Conservation (phyloP, 139 green algal species). For the Chlorella sp. region DNA sequence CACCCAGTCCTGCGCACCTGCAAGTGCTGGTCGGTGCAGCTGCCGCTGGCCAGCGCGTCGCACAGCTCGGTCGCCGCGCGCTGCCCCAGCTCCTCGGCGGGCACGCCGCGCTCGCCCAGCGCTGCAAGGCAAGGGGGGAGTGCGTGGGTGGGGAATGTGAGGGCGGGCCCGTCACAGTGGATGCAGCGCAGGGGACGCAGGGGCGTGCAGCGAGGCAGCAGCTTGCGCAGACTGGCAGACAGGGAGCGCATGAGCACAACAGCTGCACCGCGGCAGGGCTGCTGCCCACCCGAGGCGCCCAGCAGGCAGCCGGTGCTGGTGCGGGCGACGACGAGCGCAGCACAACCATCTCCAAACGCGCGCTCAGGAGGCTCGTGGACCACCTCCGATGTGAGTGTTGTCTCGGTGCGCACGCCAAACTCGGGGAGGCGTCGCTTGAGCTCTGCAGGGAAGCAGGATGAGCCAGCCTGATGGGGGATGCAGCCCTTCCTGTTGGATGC, state of each 20-base stretch:
- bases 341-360: conserved; percentile 59
- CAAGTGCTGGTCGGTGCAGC: conserved; percentile 51
- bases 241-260: too few relatives aligned
- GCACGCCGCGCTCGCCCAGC: conserved; percentile 42
- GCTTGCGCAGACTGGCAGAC: too few relatives aligned
- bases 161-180: neutral
- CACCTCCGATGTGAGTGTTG: conserved; percentile 1
- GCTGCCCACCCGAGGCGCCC: conserved; percentile 36
- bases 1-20: conserved; percentile 2
- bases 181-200: neutral
- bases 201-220: too few relatives aligned
- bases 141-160: neutral
- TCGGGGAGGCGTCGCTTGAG: neutral
- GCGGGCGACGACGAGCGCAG: conserved; percentile 56
- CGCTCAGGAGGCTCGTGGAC: conserved; percentile 25
- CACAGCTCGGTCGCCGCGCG: conserved; percentile 57
- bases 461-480: neutral
- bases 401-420: neutral
- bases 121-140: conserved; percentile 14
- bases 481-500: too few relatives aligned
- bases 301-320: conserved; percentile 59
- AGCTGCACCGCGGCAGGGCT: neutral
- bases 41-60: conserved; percentile 54
- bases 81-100: conserved; percentile 45
- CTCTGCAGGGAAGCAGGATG: neutral